Evolutionary conservation across 208 protist species (phyloP), one percentile per base, ranked within the genome.

Genomic region (Crithidia brevicula): DNA sequence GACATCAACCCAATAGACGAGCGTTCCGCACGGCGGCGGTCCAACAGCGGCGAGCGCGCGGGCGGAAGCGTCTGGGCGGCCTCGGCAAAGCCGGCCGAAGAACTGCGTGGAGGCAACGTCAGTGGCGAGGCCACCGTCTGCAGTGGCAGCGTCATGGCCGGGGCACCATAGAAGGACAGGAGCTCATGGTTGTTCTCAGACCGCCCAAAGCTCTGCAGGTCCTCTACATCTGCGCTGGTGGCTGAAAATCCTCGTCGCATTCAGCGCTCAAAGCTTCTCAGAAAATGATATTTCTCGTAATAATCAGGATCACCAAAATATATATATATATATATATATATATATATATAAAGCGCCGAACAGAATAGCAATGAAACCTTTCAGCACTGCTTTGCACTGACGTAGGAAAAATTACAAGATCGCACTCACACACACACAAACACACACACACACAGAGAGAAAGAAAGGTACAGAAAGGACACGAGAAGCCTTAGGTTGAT

Each of bases 31-130:
- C 31, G 47, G 8, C 11, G 46, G 9, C 47, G 43, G 7, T 43
- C 60, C 46, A 66, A 9, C 47, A 66, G 22, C 30, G 60, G 60
- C 13, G 42, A 58, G 4, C 38, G 31, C 31, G 40, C 23, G 22
- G 30, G n/a, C 22, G 34, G 47, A 22, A 56, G 1, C 18, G 43
- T 8, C 7, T 4, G 27, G 4, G 28, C 16, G 22, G 46, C 22
- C 1, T 42, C 27, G 1, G 58, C 22, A 9, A 38, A 3, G 11
- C 4, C 22, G 3, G 2, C 4, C 9, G n/a, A 8, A 9, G 23
- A 28, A 20, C 58, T 27, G 20, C 43, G 43, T 22, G 30, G 43
- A 13, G 11, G 58, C 58, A n/a, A 3, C 1, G 28, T 2, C 18
- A 20, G 28, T 18, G 30, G 18, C 27, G 43, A 50, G 11, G n/a